Percentiles rank a stretch among this genome's conserved stretches.
Conservation (phyloP, 2,329 filamentous ascomycete species). For the Colletotrichum sp. region DNA sequence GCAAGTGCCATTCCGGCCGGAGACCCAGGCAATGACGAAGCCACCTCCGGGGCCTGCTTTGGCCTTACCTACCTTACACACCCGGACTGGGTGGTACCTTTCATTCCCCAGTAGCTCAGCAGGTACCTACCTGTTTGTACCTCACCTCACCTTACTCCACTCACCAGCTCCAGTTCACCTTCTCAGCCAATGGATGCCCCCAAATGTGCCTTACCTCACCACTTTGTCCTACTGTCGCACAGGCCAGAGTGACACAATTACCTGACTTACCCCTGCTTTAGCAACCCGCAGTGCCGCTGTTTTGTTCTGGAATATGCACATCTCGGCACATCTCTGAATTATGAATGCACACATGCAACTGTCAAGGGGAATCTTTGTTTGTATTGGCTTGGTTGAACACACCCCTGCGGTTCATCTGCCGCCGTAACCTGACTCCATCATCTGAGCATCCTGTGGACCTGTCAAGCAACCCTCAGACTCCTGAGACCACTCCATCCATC, state of each 20-base stretch:
- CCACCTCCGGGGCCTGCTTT: conserved; percentile 6
- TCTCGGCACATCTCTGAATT: conserved; percentile 6
- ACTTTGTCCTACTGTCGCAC: background rate
- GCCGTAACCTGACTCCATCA: background rate
- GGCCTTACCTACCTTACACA: background rate
- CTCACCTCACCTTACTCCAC: background rate
- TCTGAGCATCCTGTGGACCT: background rate
- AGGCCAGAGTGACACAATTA: conserved; percentile 5
- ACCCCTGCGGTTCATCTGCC: background rate
- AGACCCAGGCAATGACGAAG: conserved; percentile 20
- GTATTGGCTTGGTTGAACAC: background rate
- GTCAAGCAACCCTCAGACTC: background rate
- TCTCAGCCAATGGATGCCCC: background rate
- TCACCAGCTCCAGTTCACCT: background rate
- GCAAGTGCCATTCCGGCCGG: conserved; percentile 12
- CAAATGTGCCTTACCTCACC: background rate
- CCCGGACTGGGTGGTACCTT: background rate
- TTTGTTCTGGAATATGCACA: conserved; percentile 5
- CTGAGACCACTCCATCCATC: background rate
- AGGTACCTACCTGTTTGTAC: background rate
- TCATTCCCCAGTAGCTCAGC: background rate
- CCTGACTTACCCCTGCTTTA: conserved; percentile 18
- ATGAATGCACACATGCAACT: background rate
- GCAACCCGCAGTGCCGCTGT: background rate
- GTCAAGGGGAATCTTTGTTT: background rate